Base-by-base conservation (phyloP, 306 rosid genomes). In the Alnus rubra region DNA sequence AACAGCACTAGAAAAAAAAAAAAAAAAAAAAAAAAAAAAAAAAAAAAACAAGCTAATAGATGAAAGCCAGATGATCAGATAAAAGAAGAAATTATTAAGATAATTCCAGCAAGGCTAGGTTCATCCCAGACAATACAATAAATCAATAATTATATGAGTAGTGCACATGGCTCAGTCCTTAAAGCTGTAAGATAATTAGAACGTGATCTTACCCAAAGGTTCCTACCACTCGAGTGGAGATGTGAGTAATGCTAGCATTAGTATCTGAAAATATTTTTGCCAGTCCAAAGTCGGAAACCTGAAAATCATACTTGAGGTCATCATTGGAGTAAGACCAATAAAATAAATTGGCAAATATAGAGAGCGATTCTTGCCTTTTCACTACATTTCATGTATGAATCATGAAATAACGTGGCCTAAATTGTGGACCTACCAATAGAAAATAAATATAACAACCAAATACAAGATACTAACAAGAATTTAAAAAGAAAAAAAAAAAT, bases 201-300 rank as follows among this genome's bases (percentile, higher is more conserved):
- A 76, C 62, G 78, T 54, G 52, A 19, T 75, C 95, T 74, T 85
- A 95, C 98, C 98, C 98, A 69, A 95, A 92, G 79, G 98, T 95
- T 60, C 98, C 98, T 97, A 95, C 91, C 81, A 92, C 98, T 78
- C 98, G 90, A 52, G 98, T 95, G 80, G 97, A 92, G 55, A 95
- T 92, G 73, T 95, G 97, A 48, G 98, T 91, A 12, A 75, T 73
- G 74, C 81, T 71, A 77, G 73, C 47, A 53, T 63, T 83, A 77
- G 83, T 71, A 65, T 73, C 84, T 4, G 84, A 76, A 51, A 73
- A 84, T 9, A 81, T 76, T 76, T 74, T 84, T 30, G 87, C 87
- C 47, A 84, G 69, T 73, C 87, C 87, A 84, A 84, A 84, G 73
- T 84, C 84, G 11, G 82, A 80, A 73, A 84, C 87, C 84, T 84